Evolutionary conservation across 2,329 filamentous ascomycete genomes (phyloP).

Genomic region (Botrytis tulipae): DNA sequence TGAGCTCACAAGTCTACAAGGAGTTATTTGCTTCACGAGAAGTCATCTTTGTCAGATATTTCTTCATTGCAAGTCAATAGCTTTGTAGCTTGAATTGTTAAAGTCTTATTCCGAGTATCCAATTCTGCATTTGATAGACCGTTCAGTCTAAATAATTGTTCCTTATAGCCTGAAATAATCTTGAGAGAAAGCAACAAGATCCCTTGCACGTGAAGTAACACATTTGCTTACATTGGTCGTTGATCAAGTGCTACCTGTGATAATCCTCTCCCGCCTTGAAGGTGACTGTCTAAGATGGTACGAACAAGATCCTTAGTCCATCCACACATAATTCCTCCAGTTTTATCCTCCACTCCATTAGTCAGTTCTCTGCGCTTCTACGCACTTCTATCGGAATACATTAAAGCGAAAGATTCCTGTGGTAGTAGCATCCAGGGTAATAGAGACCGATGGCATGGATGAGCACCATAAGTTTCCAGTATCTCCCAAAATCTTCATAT

Average conservation of each 20-base stretch:
- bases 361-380: rapidly evolving
- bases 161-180: neutral
- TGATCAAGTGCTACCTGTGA: neutral
- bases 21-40: neutral
- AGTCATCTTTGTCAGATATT: neutral
- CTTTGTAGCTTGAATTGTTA: neutral
- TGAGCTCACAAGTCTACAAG: neutral
- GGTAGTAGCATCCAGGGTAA: neutral
- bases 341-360: neutral
- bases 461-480: neutral
- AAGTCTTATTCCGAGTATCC: neutral
- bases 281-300: neutral
- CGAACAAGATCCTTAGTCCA: neutral
- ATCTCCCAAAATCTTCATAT: neutral
- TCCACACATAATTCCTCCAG: neutral
- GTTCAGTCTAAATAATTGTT: neutral
- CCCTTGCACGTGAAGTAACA: too few species aligned
- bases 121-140: neutral
- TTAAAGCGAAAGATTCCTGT: neutral
- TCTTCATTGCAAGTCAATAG: neutral
- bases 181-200: neutral
- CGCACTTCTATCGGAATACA: neutral
- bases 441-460: neutral
- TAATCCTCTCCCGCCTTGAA: neutral
- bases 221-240: neutral